Evolutionary conservation across 1,284 basidiomycete species (phyloP), one percentile per base, ranked within the genome.

Genomic region (Anthracocystis panici-leucophaei): DNA sequence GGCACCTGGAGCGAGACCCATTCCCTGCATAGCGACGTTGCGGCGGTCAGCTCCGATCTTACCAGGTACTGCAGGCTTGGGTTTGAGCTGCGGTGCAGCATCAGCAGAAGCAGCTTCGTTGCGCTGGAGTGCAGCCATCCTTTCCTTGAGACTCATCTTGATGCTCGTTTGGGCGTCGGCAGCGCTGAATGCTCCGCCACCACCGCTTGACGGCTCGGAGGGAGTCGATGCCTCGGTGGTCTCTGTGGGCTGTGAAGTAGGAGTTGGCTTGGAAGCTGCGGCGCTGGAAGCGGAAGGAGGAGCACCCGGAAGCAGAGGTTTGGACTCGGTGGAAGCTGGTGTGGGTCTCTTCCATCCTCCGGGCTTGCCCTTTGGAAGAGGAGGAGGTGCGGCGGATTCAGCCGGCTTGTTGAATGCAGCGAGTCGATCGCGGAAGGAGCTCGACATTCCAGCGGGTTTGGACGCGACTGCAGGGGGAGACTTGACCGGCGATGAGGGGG

Each of bases 121-220:
- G n/a, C 81, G 77, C 35, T 83, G 83, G 20, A 84, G 70, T 7
- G 83, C 83, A 10, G 83, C 82, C 83, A 84, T 84, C 27, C 83
- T 71, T 29, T 84, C 82, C 60, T 84, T 84, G 38, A 84, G 60
- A 40, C 79, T 81, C 78, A 84, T 79, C 64, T 84, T 82, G 70
- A 84, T 84, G 38, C 78, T 81, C 58, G 74, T 82, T 55, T 82
- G 68, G 3, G 83, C 83, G 57, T 84, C 83, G 11, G 81, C 81
- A 25, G 81, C 80, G n/a, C 68, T 75, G 61, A 82, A 81, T 10
- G 65, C 76, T 2, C 60, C 59, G 14, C 64, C 60, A 21, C 65
- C 57, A 18, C 33, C 58, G 25, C 61, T 40, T 7, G 63, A 57
- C 3, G 55, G 29, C 16, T 73, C 65, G n/a, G 57, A 25, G 5